These are phyloP conservation scores for Pichia cephalocereana DNA, from an alignment of 805 yeast species.

Conservation along the genomic window DNA sequence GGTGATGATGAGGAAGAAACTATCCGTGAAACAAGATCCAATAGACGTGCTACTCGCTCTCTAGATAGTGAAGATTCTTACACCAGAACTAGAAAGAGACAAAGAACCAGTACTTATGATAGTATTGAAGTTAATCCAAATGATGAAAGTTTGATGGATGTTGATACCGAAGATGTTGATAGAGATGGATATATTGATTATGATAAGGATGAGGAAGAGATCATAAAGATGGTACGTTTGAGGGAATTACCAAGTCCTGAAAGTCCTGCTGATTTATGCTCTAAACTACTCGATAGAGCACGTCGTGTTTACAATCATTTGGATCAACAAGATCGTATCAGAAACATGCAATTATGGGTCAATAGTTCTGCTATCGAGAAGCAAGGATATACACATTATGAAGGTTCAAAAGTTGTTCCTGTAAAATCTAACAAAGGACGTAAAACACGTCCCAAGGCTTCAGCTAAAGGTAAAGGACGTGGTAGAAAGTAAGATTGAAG, in stretches of 20 bases:
- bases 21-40: constrained; percentile 4
- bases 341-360: constrained; percentile 35
- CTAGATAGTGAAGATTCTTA: constrained; percentile 15
- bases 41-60: constrained; percentile 6
- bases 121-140: neutral
- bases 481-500: neutral
- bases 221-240: neutral
- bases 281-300: neutral
- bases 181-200: neutral
- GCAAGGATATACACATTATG: constrained; percentile 45
- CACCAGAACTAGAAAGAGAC: constrained; percentile 24
- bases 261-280: neutral
- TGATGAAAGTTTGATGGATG: neutral
- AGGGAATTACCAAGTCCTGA: neutral
- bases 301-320: constrained; percentile 1
- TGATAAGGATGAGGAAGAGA: constrained; percentile 19
- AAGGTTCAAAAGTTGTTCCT: constrained; percentile 31
- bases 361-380: constrained; percentile 47
- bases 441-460: neutral
- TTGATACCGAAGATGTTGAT: neutral
- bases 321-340: constrained; percentile 6
- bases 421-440: constrained; percentile 7
- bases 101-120: constrained; percentile 4
- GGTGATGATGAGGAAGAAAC: constrained; percentile 6
- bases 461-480: neutral